Evolutionary conservation across 441 rosid genomes (phyloP).

Genomic region (Kokia cookei): DNA sequence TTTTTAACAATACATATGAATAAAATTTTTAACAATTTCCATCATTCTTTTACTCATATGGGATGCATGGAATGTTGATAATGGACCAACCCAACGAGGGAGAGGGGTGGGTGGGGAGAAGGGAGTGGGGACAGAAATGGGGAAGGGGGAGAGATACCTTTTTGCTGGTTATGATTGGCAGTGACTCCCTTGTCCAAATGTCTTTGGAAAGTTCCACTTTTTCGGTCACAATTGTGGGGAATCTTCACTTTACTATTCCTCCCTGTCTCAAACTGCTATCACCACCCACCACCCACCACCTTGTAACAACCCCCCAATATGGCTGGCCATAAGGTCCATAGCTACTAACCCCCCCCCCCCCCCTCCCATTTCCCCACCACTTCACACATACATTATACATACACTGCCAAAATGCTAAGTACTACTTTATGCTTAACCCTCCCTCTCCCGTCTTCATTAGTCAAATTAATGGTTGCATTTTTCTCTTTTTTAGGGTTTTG

Average conservation of each 20-base stretch:
- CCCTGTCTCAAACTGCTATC: background rate
- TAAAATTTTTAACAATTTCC: no score
- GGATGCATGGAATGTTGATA: no score
- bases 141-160: conserved; percentile 34
- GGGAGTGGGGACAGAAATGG: conserved; percentile 23
- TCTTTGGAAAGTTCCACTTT: conserved; percentile 64
- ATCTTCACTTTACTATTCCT: conserved; percentile 16
- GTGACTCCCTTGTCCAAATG: conserved; percentile 78
- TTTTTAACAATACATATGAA: no score
- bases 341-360: no score
- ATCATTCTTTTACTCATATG: no score
- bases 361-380: conserved; percentile 7
- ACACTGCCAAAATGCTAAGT: background rate
- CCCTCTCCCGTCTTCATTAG: no score
- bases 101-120: background rate
- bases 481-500: background rate
- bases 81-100: conserved; percentile 11
- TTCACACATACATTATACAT: background rate
- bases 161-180: conserved; percentile 80
- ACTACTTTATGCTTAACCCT: no score
- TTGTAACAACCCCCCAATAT: background rate
- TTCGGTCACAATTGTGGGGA: conserved; percentile 33
- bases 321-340: background rate
- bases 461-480: background rate
- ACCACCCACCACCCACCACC: background rate